These are phyloP conservation scores for Fusarium sp. DNA, from an alignment of 2,329 filamentous ascomycete genomes.

Conservation along the genomic window DNA sequence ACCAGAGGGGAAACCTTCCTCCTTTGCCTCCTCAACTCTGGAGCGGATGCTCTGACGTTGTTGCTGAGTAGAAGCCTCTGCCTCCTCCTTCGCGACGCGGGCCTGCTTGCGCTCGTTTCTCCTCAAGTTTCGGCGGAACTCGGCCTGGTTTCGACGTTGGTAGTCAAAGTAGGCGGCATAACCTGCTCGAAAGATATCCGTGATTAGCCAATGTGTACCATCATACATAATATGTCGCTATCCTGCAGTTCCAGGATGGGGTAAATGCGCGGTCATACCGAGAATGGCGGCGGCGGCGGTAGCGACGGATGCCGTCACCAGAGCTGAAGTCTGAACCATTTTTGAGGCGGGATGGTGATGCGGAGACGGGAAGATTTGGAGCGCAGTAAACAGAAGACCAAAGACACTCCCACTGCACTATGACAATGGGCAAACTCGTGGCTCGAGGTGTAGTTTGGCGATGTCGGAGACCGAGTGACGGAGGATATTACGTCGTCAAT, in stretches of 20 bases:
- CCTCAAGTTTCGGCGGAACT: slow-evolving; percentile 76
- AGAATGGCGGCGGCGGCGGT: slow-evolving; percentile 70
- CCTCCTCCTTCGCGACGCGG: slow-evolving; percentile 78
- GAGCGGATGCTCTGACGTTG: slow-evolving; percentile 80
- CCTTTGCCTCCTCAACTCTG: slow-evolving; percentile 83
- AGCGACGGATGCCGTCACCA: slow-evolving; percentile 72
- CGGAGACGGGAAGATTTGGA: slow-evolving; percentile 20
- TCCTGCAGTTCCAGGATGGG: neutral
- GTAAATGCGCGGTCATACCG: slow-evolving; percentile 58
- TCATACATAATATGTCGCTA: slow-evolving; percentile 4
- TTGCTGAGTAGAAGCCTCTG: slow-evolving; percentile 71
- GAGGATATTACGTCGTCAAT: slow-evolving; percentile 43
- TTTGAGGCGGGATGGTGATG: slow-evolving; percentile 35
- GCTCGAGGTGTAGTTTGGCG: slow-evolving; percentile 13
- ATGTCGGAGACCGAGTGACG: slow-evolving; percentile 22
- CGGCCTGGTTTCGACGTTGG: slow-evolving; percentile 71
- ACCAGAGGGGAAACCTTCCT: slow-evolving; percentile 90
- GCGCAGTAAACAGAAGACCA: slow-evolving; percentile 17
- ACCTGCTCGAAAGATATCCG: slow-evolving; percentile 55
- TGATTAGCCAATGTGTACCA: slow-evolving; percentile 35
- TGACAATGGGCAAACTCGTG: slow-evolving; percentile 18
- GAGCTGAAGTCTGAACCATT: slow-evolving; percentile 64
- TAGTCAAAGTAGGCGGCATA: slow-evolving; percentile 78
- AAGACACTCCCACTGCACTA: slow-evolving; percentile 23
- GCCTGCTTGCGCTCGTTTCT: slow-evolving; percentile 80